Conservation (phyloP, 495 filamentous ascomycete species). For the Daldinia childiae region DNA sequence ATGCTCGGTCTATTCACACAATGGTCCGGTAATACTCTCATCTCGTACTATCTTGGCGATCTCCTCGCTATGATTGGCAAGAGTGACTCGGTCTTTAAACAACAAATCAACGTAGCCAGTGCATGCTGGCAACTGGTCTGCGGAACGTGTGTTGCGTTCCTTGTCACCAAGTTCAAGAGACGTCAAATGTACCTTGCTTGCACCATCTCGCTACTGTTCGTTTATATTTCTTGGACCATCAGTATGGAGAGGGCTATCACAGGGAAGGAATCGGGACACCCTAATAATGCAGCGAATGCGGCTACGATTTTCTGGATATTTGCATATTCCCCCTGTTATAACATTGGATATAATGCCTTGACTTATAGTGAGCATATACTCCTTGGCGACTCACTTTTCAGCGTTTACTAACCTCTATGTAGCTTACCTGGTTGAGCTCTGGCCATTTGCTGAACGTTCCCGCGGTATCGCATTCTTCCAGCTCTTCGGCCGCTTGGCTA, state of each 20-base stretch:
- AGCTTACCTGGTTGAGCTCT: conserved; percentile 72
- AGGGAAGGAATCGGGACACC: conserved; percentile 47
- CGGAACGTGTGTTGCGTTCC: conserved; percentile 56
- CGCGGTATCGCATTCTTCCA: conserved; percentile 71
- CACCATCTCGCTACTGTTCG: conserved; percentile 60
- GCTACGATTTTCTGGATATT: conserved; percentile 70
- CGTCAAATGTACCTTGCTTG: conserved; percentile 68
- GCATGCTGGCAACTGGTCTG: conserved; percentile 66
- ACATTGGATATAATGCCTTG: conserved; percentile 73
- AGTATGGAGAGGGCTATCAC: conserved; percentile 63
- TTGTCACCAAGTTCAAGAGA: conserved; percentile 64
- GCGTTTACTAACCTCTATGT: conserved; percentile 7
- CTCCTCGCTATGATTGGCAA: conserved; percentile 60
- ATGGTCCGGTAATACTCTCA: conserved; percentile 60
- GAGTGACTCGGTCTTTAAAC: conserved; percentile 61
- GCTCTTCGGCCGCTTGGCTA: conserved; percentile 62
- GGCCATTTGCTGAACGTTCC: conserved; percentile 68
- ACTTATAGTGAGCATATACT: conserved; percentile 64
- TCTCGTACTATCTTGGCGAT: conserved; percentile 65
- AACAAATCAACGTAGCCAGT: conserved; percentile 67
- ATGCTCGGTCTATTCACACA: conserved; percentile 66
- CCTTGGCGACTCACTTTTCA: background rate
- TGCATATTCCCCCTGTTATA: conserved; percentile 70
- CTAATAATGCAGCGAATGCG: conserved; percentile 53
- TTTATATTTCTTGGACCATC: conserved; percentile 69